phyloP scores from a whole-genome alignment of 352 stramenopile genomes.

The Globisporangium canariense region DNA sequence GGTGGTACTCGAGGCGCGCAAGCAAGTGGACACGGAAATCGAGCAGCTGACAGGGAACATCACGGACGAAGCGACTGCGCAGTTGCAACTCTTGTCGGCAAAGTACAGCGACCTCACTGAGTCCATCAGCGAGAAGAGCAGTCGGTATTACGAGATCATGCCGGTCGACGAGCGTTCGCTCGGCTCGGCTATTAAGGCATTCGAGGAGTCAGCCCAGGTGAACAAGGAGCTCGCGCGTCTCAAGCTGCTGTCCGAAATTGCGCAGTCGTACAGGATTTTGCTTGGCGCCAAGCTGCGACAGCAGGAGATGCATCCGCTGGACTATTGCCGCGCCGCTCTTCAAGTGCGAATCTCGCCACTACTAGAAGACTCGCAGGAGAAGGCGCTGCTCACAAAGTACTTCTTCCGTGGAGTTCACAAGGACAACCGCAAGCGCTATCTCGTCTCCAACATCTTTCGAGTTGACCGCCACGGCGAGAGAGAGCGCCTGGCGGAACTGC shows the following conservation, averaged over 20 bases:
- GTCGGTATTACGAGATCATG: constrained; percentile 75
- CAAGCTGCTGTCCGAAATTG: constrained; percentile 56
- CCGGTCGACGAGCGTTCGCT: constrained; percentile 58
- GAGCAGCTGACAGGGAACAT: constrained; percentile 39
- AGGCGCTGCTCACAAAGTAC: constrained; percentile 46
- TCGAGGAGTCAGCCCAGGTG: constrained; percentile 49
- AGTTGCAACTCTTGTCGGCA: constrained; percentile 41
- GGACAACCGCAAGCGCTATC: constrained; percentile 29
- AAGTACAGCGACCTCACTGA: constrained; percentile 51
- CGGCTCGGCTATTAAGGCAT: constrained; percentile 47
- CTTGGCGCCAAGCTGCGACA: constrained; percentile 46
- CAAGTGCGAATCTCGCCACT: constrained; percentile 51
- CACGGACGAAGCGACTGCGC: constrained; percentile 33
- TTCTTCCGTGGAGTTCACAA: constrained; percentile 49
- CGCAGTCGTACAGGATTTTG: constrained; percentile 71
- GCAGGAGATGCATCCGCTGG: constrained; percentile 41
- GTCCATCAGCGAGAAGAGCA: constrained; percentile 61
- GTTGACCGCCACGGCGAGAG: constrained; percentile 54
- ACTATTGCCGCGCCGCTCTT: constrained; percentile 70
- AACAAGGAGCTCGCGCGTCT: constrained; percentile 64
- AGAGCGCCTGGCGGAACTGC: constrained; percentile 37
- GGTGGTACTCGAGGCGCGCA: constrained; percentile 41
- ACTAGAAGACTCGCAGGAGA: constrained; percentile 27
- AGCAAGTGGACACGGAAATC: constrained; percentile 46
- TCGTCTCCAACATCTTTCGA: constrained; percentile 62